Evolutionary conservation across 345 rosid species (phyloP).

Genomic region (Dipteronia dyeriana): DNA sequence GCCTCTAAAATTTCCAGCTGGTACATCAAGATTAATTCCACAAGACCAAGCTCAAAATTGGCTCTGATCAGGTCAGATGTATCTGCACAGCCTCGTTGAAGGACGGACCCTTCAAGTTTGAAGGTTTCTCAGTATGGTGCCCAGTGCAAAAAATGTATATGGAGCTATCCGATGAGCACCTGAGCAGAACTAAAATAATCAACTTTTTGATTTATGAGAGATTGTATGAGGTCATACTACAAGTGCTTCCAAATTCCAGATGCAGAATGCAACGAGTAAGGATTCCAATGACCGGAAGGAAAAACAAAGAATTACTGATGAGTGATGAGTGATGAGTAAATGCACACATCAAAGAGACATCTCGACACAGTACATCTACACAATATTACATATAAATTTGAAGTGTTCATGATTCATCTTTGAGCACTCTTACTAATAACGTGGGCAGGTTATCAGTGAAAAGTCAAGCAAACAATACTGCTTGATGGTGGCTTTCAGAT

Average conservation of each 20-base stretch:
- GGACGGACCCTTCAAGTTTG: conserved; percentile 15
- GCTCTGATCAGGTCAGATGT: conserved; percentile 15
- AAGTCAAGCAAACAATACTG: neutral
- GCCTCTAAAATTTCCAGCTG: conserved; percentile 17
- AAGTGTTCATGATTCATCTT: neutral
- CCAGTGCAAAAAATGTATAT: conserved; percentile 8
- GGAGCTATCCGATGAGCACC: conserved; percentile 25
- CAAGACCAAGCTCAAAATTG: conserved; percentile 22
- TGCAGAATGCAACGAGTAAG: neutral
- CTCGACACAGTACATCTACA: neutral
- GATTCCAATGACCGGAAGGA: neutral
- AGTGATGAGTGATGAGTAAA: neutral
- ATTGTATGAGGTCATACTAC: neutral
- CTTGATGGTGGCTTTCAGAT: neutral
- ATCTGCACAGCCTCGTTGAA: conserved; percentile 17
- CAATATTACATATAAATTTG: neutral
- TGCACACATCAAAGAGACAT: neutral
- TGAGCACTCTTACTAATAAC: neutral
- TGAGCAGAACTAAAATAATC: conserved; percentile 4
- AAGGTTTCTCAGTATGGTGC: conserved; percentile 17
- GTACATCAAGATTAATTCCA: conserved; percentile 5
- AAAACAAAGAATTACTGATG: neutral
- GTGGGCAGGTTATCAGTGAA: neutral
- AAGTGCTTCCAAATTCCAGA: neutral
- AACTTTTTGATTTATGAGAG: neutral